Percentiles rank a stretch among this genome's conserved stretches.
These are phyloP conservation scores for Sphaerosporella brunnea DNA, from an alignment of 495 filamentous ascomycete genomes.

Conservation along the genomic window DNA sequence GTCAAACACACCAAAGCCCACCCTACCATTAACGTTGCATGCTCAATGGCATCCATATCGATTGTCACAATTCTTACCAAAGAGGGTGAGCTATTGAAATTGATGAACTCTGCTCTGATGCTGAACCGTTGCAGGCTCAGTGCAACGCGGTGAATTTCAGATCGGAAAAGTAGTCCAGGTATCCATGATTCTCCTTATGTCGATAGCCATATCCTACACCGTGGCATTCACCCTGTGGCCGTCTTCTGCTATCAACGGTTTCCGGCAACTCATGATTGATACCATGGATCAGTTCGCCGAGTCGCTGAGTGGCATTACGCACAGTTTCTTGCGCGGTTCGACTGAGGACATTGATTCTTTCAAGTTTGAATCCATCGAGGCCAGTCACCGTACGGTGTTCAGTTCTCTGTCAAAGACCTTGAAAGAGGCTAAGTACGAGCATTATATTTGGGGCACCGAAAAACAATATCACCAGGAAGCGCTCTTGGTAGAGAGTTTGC, in stretches of 20 bases:
- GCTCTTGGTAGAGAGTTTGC: conserved; percentile 43
- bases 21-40: conserved; percentile 79
- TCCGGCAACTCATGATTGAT: conserved; percentile 57
- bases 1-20: conserved; percentile 71
- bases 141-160: conserved; percentile 63
- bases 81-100: conserved; percentile 39
- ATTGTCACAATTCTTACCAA: conserved; percentile 88
- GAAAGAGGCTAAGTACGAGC: conserved; percentile 75
- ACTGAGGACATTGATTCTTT: conserved; percentile 53
- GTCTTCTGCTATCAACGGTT: conserved; percentile 54
- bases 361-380: conserved; percentile 46
- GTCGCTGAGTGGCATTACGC: conserved; percentile 56
- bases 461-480: conserved; percentile 63
- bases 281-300: conserved; percentile 60
- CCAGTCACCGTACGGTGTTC: conserved; percentile 51
- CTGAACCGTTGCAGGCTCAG: conserved; percentile 27
- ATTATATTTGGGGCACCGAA: conserved; percentile 70
- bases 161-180: conserved; percentile 73
- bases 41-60: conserved; percentile 72
- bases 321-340: conserved; percentile 67
- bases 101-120: neutral
- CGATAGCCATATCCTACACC: conserved; percentile 51
- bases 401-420: conserved; percentile 59
- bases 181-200: conserved; percentile 80
- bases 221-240: conserved; percentile 68